Evolutionary conservation across 305 asterid species (phyloP).

Genomic region (Fraxinus latifolia): DNA sequence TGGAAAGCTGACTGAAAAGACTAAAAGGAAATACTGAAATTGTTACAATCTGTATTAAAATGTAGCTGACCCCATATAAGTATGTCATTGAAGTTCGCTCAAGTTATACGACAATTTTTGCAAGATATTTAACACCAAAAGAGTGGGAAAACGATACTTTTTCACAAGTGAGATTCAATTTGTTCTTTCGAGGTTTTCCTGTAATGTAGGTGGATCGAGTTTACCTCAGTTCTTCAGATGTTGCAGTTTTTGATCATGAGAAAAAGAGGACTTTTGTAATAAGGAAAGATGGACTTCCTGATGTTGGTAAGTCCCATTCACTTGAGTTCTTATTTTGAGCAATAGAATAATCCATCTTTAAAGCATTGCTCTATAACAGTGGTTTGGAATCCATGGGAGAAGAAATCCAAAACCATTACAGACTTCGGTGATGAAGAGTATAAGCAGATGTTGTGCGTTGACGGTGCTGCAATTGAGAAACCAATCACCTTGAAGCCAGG

Average conservation of each 20-base stretch:
- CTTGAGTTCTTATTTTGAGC: not conserved
- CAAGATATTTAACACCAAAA: not conserved
- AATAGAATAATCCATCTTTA: not conserved
- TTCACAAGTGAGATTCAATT: not conserved
- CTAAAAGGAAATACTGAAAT: not conserved
- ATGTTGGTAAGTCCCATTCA: constrained; percentile 52
- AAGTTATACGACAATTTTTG: not conserved
- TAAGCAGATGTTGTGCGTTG: constrained; percentile 77
- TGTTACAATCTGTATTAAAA: not conserved
- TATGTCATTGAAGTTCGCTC: not conserved
- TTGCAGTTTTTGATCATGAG: constrained; percentile 86
- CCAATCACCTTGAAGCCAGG: constrained; percentile 72
- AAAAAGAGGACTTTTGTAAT: constrained; percentile 61
- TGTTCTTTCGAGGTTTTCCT: not conserved
- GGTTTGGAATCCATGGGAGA: constrained; percentile 97
- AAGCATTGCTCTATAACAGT: constrained; percentile 31
- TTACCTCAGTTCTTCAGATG: constrained; percentile 68
- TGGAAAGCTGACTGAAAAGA: not conserved
- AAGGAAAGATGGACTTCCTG: constrained; percentile 83
- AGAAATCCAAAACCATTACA: constrained; percentile 53
- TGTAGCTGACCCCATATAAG: not conserved
- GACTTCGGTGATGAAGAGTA: constrained; percentile 85
- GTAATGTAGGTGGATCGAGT: constrained; percentile 67
- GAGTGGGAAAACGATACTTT: not conserved
- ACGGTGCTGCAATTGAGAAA: constrained; percentile 80